Conservation (phyloP, 805 yeast genomes). For the Pichia thaimueangensis region DNA sequence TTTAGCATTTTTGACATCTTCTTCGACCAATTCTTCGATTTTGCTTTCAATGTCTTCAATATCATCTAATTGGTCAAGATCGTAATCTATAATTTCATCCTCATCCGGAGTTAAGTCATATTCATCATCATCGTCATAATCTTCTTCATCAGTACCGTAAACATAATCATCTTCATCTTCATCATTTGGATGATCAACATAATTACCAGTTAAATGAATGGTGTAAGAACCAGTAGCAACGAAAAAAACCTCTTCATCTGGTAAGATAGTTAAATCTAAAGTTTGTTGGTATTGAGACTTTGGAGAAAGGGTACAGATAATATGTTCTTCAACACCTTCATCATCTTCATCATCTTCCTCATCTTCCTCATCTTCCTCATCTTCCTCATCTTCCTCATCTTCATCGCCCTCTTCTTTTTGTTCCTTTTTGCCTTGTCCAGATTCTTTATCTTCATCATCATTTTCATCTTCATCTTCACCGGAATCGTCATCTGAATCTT, state of each 20-base stretch:
- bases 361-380: slow-evolving; percentile 47
- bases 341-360: slow-evolving; percentile 58
- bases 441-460: slow-evolving; percentile 23
- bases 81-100: slow-evolving; percentile 53
- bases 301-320: slow-evolving; percentile 88
- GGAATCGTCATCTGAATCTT: slow-evolving; percentile 43
- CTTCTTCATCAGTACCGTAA: slow-evolving; percentile 41
- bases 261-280: slow-evolving; percentile 80
- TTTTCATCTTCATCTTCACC: slow-evolving; percentile 40
- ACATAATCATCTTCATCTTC: slow-evolving; percentile 48
- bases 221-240: slow-evolving; percentile 96
- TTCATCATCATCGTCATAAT: slow-evolving; percentile 48
- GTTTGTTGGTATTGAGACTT: slow-evolving; percentile 81
- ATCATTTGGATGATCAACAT: slow-evolving; percentile 92
- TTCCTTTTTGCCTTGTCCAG: slow-evolving; percentile 25
- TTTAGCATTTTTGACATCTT: slow-evolving; percentile 42
- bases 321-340: slow-evolving; percentile 75
- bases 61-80: slow-evolving; percentile 58
- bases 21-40: slow-evolving; percentile 68
- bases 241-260: slow-evolving; percentile 90
- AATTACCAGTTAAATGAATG: slow-evolving; percentile 89
- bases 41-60: slow-evolving; percentile 65
- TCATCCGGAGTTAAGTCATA: slow-evolving; percentile 72
- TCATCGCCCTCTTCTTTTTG: slow-evolving; percentile 29
- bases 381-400: slow-evolving; percentile 40